These are phyloP conservation scores for Zalaria sp. DNA, from an alignment of 2,329 filamentous ascomycete species.

Conservation along the genomic window DNA sequence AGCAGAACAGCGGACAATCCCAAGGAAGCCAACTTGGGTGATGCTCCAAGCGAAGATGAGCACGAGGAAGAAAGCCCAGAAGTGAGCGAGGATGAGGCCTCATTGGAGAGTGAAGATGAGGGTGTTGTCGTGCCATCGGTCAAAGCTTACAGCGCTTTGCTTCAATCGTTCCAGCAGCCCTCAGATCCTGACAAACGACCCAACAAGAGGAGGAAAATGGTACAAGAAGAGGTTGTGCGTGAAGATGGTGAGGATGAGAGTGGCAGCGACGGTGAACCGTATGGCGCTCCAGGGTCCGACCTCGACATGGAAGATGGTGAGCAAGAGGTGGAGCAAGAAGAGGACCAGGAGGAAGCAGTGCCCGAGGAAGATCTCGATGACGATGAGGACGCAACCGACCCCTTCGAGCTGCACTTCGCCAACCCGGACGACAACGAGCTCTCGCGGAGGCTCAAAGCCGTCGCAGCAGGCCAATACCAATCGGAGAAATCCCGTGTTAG, in stretches of 20 bases:
- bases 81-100: slow-evolving; percentile 12
- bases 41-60: slow-evolving; percentile 9
- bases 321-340: slow-evolving; percentile 26
- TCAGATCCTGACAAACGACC: slow-evolving; percentile 28
- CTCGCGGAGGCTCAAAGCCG: slow-evolving; percentile 33
- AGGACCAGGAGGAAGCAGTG: slow-evolving; percentile 1
- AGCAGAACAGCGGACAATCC: slow-evolving; percentile 14
- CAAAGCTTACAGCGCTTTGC: slow-evolving; percentile 40
- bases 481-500: slow-evolving; percentile 10
- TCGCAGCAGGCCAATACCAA: slow-evolving; percentile 34
- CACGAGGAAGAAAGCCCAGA: slow-evolving; percentile 10
- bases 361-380: slow-evolving; percentile 9
- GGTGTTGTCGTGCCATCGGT: slow-evolving; percentile 13
- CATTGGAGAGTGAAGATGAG: slow-evolving; percentile 16
- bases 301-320: slow-evolving; percentile 29
- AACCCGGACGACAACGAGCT: slow-evolving; percentile 49
- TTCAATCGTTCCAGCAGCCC: slow-evolving; percentile 38
- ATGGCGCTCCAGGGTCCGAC: slow-evolving; percentile 20
- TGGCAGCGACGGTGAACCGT: slow-evolving; percentile 29
- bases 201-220: slow-evolving; percentile 40
- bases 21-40: slow-evolving; percentile 12
- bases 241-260: slow-evolving; percentile 14
- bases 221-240: slow-evolving; percentile 26
- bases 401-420: slow-evolving; percentile 71
- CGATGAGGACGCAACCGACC: slow-evolving; percentile 36